phyloP scores from a whole-genome alignment of 352 stramenopile genomes.

The Thraustotheca clavata region DNA sequence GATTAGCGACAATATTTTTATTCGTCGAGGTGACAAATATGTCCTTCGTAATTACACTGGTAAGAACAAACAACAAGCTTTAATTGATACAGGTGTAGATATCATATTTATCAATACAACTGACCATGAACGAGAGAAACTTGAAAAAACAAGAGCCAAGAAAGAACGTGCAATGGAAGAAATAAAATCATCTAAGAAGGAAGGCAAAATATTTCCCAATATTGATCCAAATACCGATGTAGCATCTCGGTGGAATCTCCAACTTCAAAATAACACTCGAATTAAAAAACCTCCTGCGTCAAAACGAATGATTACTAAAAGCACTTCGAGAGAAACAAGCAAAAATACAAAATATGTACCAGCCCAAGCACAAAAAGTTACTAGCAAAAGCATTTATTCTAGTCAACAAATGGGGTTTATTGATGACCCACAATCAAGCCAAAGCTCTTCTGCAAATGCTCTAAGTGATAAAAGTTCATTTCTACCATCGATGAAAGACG shows the following conservation, averaged over 20 bases:
- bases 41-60: neutral
- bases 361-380: neutral
- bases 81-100: neutral
- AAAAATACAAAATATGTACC: neutral
- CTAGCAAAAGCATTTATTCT: neutral
- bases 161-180: neutral
- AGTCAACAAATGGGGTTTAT: neutral
- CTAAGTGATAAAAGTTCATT: too few species aligned
- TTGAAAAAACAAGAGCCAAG: neutral
- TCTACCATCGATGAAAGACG: too few species aligned
- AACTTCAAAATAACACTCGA: neutral
- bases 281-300: neutral
- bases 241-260: too few species aligned
- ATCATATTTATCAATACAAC: conserved; percentile 2
- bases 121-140: neutral
- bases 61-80: neutral
- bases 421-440: too few species aligned
- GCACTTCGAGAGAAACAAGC: neutral
- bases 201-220: neutral
- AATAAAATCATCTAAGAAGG: neutral
- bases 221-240: neutral
- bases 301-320: neutral
- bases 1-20: conserved; percentile 8
- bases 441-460: too few species aligned
- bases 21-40: neutral